Evolutionary conservation across 2,329 filamentous ascomycete genomes (phyloP).

Genomic region (Beauveria brongniartii): DNA sequence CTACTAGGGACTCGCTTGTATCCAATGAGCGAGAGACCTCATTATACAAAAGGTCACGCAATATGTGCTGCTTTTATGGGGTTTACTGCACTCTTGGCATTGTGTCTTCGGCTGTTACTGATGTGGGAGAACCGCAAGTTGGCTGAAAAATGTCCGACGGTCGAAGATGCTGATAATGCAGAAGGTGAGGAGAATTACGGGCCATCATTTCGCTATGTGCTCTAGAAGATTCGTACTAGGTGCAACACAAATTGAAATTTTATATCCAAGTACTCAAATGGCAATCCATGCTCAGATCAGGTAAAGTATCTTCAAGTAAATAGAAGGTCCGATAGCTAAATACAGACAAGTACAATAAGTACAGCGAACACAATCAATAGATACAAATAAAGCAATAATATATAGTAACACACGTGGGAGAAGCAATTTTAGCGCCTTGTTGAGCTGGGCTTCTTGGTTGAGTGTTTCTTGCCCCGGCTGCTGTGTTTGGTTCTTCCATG

Average conservation of each 20-base stretch:
- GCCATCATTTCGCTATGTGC: slow-evolving; percentile 16
- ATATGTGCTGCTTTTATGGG: slow-evolving; percentile 18
- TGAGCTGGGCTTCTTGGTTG: not conserved
- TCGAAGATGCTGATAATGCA: not conserved
- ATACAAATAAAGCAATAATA: too few relatives aligned
- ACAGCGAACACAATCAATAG: too few relatives aligned
- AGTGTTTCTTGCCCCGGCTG: not conserved
- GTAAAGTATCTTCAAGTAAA: not conserved
- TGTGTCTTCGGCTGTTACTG: slow-evolving; percentile 11
- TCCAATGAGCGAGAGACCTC: slow-evolving; percentile 44
- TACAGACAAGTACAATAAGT: not conserved
- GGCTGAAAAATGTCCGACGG: slow-evolving; percentile 7
- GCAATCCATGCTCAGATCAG: not conserved
- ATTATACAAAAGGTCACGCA: slow-evolving; percentile 31
- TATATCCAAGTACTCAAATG: too few relatives aligned
- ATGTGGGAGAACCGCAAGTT: slow-evolving; percentile 16
- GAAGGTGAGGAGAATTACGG: slow-evolving; percentile 17
- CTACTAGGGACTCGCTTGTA: slow-evolving; percentile 53
- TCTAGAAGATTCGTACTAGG: not conserved
- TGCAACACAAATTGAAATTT: too few relatives aligned
- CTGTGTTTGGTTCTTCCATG: not conserved
- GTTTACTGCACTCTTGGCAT: slow-evolving; percentile 14
- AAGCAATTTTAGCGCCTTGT: not conserved
- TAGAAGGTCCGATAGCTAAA: too few relatives aligned
- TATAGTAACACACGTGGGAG: too few relatives aligned